A percentile compares a stretch with the other conserved stretches of the same genome.
These are phyloP conservation scores for Vaccinium macrocarpon DNA, from an alignment of 148 eudicot genomes.

Conservation along the genomic window DNA sequence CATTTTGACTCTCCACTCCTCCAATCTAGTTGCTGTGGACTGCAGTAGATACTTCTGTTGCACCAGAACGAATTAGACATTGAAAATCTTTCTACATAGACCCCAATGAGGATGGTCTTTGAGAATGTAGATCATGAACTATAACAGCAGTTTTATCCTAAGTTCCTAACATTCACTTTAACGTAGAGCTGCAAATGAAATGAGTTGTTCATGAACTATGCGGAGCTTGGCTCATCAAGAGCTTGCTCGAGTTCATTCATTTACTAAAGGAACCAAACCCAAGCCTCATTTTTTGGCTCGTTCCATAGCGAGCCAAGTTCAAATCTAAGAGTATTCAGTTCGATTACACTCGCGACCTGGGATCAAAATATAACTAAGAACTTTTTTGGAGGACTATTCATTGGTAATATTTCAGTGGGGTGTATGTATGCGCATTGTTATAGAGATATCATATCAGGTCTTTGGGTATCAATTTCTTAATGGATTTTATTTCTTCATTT, in stretches of 20 bases:
- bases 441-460: neutral
- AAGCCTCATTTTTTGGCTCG: too few species aligned
- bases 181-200: neutral
- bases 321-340: neutral
- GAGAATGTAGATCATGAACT: neutral
- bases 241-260: too few species aligned
- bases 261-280: too few species aligned
- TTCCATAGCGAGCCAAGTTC: too few species aligned
- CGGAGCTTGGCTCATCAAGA: too few species aligned
- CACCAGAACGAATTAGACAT: slow-evolving; percentile 12
- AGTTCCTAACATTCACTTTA: neutral
- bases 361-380: too few species aligned
- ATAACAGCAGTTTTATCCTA: neutral
- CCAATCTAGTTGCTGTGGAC: slow-evolving; percentile 75
- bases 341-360: too few species aligned
- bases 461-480: neutral
- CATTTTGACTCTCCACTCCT: slow-evolving; percentile 89
- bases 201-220: too few species aligned
- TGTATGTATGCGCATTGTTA: neutral
- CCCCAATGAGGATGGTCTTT: neutral
- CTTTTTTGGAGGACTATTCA: too few species aligned
- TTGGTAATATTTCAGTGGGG: too few species aligned
- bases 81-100: neutral
- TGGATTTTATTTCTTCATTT: too few species aligned
- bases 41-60: slow-evolving; percentile 66